Evolutionary conservation across 805 yeast genomes (phyloP), one percentile per base, ranked within the genome.

Genomic region (Saccharomycopsis sp.): DNA sequence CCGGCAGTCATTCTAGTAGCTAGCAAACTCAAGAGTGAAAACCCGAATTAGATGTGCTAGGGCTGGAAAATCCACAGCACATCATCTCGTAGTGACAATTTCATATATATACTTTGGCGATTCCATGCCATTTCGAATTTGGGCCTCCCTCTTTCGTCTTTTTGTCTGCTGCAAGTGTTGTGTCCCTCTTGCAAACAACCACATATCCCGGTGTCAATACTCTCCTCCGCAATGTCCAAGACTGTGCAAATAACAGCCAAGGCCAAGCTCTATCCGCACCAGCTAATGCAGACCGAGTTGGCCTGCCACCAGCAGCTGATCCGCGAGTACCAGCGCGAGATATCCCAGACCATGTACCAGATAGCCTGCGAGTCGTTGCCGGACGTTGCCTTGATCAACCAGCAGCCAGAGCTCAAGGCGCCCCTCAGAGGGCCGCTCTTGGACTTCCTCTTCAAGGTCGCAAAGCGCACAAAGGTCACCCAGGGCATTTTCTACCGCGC

Each of bases 391-490:
- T 76, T 90, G 71, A 87, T 91, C 64, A 84, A 82, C 59, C 86
- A 88, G 63, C 99, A 92, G 72, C 97, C 97, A 9, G 96, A 91
- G 67, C 75, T 92, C 59, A 81, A 84, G 55, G 82, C 89, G 73
- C 75, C 77, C 47, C 81, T 88, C 73, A 80, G 99, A 64, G 81
- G 82, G 41, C 83, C 83, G 63, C 76, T 91, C 54, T 80, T 92
- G 48, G 95, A 90, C 65, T 92, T 91, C 66, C 72, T 91, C 21
- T 78, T 89, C 63, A 94, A 91, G 77, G 73, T 81, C 77, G 66
- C 88, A 70, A 63, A 81, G 68, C 71, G 87, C 72, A 71, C 86
- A 73, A 73, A 85, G 70, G 75, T 87, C 72, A 66, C 90, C 65
- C 79, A 90, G 75, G 73, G 84, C 75, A 76, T 89, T 66, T 75